phyloP scores from a whole-genome alignment of 1,139 yeast genomes.

The Lodderomyces margitis region DNA sequence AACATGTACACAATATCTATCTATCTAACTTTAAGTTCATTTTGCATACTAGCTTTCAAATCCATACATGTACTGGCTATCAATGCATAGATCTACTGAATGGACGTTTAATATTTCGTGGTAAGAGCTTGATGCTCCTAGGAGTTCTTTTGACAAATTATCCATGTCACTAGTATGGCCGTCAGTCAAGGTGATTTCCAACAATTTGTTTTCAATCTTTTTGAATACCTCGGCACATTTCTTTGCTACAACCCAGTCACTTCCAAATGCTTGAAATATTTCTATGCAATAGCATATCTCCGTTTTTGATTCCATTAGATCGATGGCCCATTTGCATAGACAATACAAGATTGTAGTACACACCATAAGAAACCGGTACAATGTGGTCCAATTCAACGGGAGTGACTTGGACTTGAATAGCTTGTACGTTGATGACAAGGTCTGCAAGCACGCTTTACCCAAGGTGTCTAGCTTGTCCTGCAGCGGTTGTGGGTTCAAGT shows the following conservation, averaged over 20 bases:
- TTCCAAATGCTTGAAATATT: constrained; percentile 43
- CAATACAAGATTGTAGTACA: constrained; percentile 47
- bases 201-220: constrained; percentile 37
- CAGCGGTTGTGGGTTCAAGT: constrained; percentile 42
- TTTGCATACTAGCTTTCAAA: constrained; percentile 9
- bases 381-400: constrained; percentile 50
- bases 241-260: constrained; percentile 45
- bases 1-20: no score
- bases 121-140: constrained; percentile 44
- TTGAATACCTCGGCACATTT: constrained; percentile 43
- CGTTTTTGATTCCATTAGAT: constrained; percentile 40
- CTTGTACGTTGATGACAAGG: constrained; percentile 39
- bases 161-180: constrained; percentile 36
- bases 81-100: constrained; percentile 34
- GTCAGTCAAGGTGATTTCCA: constrained; percentile 34
- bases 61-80: constrained; percentile 15
- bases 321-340: constrained; percentile 44
- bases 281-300: constrained; percentile 46
- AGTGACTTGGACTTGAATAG: constrained; percentile 39
- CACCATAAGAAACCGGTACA: constrained; percentile 41
- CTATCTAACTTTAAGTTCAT: no score
- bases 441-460: constrained; percentile 40
- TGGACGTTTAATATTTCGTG: constrained; percentile 43
- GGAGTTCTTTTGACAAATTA: constrained; percentile 34
- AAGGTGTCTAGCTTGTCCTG: constrained; percentile 31